These are phyloP conservation scores for Amanita polypyramis DNA, from an alignment of 768 basidiomycete genomes.

Conservation along the genomic window DNA sequence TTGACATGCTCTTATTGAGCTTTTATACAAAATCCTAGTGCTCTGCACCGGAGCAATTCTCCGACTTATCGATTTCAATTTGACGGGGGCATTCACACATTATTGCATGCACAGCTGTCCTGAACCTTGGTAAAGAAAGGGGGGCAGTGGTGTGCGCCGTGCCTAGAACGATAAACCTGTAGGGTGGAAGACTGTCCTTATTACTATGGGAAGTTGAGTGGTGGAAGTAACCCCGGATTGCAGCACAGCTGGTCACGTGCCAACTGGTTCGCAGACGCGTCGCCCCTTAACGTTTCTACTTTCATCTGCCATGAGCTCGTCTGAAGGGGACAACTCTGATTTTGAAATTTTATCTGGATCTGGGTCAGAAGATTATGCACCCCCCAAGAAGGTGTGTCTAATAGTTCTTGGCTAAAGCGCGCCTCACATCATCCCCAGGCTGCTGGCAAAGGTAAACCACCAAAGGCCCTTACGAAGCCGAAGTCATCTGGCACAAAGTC, in stretches of 20 bases:
- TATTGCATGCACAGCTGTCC: background rate
- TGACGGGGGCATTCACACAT: background rate
- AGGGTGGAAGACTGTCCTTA: constrained; percentile 3
- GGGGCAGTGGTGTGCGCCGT: background rate
- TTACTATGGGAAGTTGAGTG: background rate
- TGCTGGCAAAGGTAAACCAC: constrained; percentile 20
- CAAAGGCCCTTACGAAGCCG: constrained; percentile 32
- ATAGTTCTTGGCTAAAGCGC: background rate
- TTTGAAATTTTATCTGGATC: constrained; percentile 46
- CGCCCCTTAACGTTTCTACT: background rate
- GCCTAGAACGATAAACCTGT: constrained; percentile 5
- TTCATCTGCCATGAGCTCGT: constrained; percentile 51
- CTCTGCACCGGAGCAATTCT: background rate
- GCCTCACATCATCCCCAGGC: constrained; percentile 13
- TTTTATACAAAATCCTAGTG: background rate
- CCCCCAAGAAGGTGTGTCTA: constrained; percentile 42
- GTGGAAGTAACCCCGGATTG: background rate
- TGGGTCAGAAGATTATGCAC: constrained; percentile 62
- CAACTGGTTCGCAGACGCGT: background rate
- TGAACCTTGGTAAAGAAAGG: constrained; percentile 2
- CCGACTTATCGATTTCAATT: background rate
- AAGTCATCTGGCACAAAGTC: constrained; percentile 31
- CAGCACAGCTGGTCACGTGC: constrained; percentile 4
- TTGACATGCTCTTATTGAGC: background rate
- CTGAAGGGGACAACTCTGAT: constrained; percentile 62